Evolutionary conservation across 1,284 basidiomycete species (phyloP), one percentile per base, ranked within the genome.

Genomic region (Veloporphyrellus conicus): DNA sequence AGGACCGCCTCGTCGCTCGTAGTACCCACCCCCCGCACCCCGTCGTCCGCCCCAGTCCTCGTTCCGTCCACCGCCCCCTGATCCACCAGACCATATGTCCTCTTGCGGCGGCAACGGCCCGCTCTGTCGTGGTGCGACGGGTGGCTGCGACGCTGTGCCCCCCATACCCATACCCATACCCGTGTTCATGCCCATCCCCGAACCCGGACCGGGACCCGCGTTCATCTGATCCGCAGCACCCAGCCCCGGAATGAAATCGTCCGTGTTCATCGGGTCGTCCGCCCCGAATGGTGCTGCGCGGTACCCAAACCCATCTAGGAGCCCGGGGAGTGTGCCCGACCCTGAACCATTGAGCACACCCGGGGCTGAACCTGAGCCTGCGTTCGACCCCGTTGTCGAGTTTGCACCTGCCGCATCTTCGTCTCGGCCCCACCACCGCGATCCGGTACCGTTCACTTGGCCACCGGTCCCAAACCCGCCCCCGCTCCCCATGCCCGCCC

Each of bases 221-320:
- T 11, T 14, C 31, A 37, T 22, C 11, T 58, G 62, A 0, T 68
- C 58, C 6, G 58, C 35, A 6, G 46, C 53, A 8, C 67, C 56
- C 44, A 69, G 20, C 44, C 81, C 81, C 39, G 81, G 81, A 20
- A 82, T 79, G 48, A 72, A 71, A 48, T 80, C 80, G 36, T 73
- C 71, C 55, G 44, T 47, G 41, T 50, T 60, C 55, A 54, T 75
- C 69, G 25, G 48, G 46, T 54, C 60, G 29, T 59, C 55, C 41
- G 43, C 48, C 22, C 51, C 53, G 20, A 64, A 57, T 28, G 52
- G 22, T 20, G 40, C 6, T 29, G 22, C 43, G 27, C 43, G 52
- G n/a, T 39, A 53, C 31, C 50, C 54, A 18, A 41, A 48, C 6
- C 51, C 58, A 8, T 65, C 60, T 10, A n/a, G n/a, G n/a, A n/a